Evolutionary conservation across 164 flowering plant species (phyloP).

Genomic region (Taxillus chinensis): DNA sequence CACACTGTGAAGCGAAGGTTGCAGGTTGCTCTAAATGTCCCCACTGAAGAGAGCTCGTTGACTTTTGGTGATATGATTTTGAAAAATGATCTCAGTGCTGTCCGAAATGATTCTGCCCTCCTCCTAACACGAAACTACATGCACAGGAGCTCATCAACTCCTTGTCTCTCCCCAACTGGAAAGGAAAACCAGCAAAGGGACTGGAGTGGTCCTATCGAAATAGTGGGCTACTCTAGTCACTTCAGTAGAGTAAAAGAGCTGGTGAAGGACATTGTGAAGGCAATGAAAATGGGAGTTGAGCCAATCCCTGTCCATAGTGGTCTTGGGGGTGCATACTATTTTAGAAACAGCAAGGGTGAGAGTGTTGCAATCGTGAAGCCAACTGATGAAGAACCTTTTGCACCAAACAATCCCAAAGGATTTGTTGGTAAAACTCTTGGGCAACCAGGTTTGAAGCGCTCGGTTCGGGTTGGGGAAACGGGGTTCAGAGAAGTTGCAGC

Average conservation of each 20-base stretch:
- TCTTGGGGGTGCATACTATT: slow-evolving; percentile 73
- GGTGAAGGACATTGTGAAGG: slow-evolving; percentile 55
- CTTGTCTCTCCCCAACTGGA: slow-evolving; percentile 60
- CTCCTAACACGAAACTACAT: slow-evolving; percentile 41
- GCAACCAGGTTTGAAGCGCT: slow-evolving; percentile 61
- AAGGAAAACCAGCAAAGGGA: slow-evolving; percentile 49
- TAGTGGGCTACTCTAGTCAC: slow-evolving; percentile 37
- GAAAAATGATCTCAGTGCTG: slow-evolving; percentile 60
- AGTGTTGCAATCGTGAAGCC: slow-evolving; percentile 75
- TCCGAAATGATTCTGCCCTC: slow-evolving; percentile 57
- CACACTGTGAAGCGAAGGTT: slow-evolving; percentile 64
- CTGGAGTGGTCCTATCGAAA: slow-evolving; percentile 58
- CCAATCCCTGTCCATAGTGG: slow-evolving; percentile 57
- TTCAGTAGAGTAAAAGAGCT: slow-evolving; percentile 25
- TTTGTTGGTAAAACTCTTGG: slow-evolving; percentile 74
- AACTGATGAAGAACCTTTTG: slow-evolving; percentile 78
- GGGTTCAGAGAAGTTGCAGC: slow-evolving; percentile 76
- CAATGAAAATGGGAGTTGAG: slow-evolving; percentile 49
- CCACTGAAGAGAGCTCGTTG: slow-evolving; percentile 59
- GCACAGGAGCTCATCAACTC: slow-evolving; percentile 72
- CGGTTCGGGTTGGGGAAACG: slow-evolving; percentile 73
- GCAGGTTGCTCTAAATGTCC: slow-evolving; percentile 56
- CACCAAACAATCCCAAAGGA: slow-evolving; percentile 75
- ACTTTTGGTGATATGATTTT: slow-evolving; percentile 64
- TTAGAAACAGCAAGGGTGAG: slow-evolving; percentile 45